Percentiles rank a stretch among this genome's conserved stretches.
phyloP scores from a whole-genome alignment of 345 rosid genomes.

The Streptanthus diversifolius region DNA sequence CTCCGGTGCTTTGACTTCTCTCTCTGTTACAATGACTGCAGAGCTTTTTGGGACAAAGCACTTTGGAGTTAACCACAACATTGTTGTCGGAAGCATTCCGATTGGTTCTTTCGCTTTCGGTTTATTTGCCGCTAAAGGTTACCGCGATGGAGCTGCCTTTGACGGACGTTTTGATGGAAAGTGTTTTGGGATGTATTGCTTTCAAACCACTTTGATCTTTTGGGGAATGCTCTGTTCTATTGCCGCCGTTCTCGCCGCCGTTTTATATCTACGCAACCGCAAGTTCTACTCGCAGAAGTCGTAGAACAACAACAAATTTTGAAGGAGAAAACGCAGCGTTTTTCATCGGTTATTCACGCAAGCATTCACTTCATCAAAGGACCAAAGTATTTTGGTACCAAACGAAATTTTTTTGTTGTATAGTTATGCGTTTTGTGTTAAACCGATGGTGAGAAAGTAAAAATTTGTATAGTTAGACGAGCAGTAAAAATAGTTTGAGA shows the following conservation, averaged over 20 bases:
- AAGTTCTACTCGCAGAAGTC: slow-evolving; percentile 42
- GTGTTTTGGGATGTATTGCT: slow-evolving; percentile 72
- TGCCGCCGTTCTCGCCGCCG: slow-evolving; percentile 51
- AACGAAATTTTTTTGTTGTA: not conserved
- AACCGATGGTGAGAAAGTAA: not conserved
- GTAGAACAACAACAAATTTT: not conserved
- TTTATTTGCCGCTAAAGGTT: slow-evolving; percentile 58
- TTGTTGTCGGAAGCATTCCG: slow-evolving; percentile 74
- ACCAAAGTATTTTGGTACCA: not conserved
- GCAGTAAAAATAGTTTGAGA: not conserved
- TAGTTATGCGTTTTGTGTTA: not conserved
- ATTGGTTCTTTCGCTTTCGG: slow-evolving; percentile 78
- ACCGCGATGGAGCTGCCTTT: slow-evolving; percentile 38
- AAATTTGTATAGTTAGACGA: not conserved
- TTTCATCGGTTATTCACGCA: not conserved
- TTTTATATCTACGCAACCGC: slow-evolving; percentile 52
- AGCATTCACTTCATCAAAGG: not conserved
- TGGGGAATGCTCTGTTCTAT: slow-evolving; percentile 66
- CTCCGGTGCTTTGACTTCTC: slow-evolving; percentile 75
- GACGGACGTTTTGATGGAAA: slow-evolving; percentile 31
- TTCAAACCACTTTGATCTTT: slow-evolving; percentile 51
- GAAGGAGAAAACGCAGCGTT: not conserved
- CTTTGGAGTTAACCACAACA: slow-evolving; percentile 82
- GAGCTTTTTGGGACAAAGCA: slow-evolving; percentile 73
- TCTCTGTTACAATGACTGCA: slow-evolving; percentile 61